A percentile compares a stretch with the other conserved stretches of the same genome.
Conservation (phyloP, 495 filamentous ascomycete species). For the Trypethelium eluteriae region DNA sequence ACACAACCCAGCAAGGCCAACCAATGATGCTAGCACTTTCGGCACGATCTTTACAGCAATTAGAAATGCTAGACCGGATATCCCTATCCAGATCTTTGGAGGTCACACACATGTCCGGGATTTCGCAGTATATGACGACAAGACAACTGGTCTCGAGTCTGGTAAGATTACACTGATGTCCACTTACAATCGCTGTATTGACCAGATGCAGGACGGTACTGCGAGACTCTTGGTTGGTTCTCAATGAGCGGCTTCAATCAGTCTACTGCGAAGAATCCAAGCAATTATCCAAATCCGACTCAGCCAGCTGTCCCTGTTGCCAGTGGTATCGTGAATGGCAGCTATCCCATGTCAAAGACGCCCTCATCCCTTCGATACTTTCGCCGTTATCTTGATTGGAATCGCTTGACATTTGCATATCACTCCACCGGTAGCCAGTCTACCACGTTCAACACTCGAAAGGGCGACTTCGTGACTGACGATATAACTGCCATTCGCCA, state of each 20-base stretch:
- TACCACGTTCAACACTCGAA: constrained; percentile 28
- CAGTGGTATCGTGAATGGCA: constrained; percentile 21
- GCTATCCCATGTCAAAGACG: constrained; percentile 21
- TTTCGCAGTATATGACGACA: constrained; percentile 35
- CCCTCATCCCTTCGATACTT: constrained; percentile 26
- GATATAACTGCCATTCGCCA: constrained; percentile 29
- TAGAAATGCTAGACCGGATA: constrained; percentile 29
- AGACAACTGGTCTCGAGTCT: constrained; percentile 35
- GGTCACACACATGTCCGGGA: constrained; percentile 39
- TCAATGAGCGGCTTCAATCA: constrained; percentile 37
- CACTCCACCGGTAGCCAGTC: constrained; percentile 36
- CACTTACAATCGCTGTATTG: neutral
- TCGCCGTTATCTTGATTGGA: constrained; percentile 35
- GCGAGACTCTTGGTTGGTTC: constrained; percentile 42
- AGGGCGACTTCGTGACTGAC: constrained; percentile 22
- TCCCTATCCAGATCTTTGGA: constrained; percentile 39
- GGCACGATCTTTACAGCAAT: constrained; percentile 33
- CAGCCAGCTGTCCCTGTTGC: constrained; percentile 33
- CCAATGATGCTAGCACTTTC: constrained; percentile 26
- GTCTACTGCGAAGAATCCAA: constrained; percentile 31
- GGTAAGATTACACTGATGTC: constrained; percentile 18
- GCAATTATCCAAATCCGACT: constrained; percentile 42
- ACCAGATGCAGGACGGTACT: constrained; percentile 31
- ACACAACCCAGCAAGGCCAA: constrained; percentile 33
- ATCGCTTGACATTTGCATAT: constrained; percentile 37